Evolutionary conservation across 257 asterid species (phyloP), one percentile per base, ranked within the genome.

Genomic region (Scutellaria baicalensis): DNA sequence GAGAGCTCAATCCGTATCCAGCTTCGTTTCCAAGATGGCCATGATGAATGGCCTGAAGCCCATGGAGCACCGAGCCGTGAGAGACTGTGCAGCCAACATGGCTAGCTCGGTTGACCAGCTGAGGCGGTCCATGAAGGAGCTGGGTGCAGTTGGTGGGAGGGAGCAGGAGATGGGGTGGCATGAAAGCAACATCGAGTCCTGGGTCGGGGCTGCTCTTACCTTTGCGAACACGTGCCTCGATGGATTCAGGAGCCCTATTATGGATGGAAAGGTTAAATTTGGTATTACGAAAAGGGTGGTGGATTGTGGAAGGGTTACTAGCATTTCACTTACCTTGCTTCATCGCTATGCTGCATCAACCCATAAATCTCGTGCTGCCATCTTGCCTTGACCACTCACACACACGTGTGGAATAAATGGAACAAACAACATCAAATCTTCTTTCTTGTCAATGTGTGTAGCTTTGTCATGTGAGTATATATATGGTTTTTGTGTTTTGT

Each of bases 201-300:
- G 88, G 88, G 77, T 81, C 7, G 83, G 84, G 42, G 82, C 88
- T 6, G 88, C 88, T 20, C 40, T 81, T 0, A 81, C 88, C 1
- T 69, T 81, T 38, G 73, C 64, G 11, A 69, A 76, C 21, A 81
- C 84, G 62, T 84, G 88, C 40, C 71, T 81, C 11, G 79, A 81
- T 43, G 84, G 86, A 2, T 78, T 84, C 8, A 18, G 70, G 6
- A 52, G 73, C 10, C 61, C 47, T 0, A 17, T 12, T 12, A 59
- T 73, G 75, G 70, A 51, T 57, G 88, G 79, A 12, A 52, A 54
- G 16, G 81, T 80, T 33, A 75, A 72, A 38, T 36, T 63, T 58
- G 69, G 45, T 55, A 14, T 75, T 2, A 70, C 45, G 10, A 44
- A n/a, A 0, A 72, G 80, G 9, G 76, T 78, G 0, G n/a, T 71